Base-by-base conservation (phyloP, 345 rosid species). In the Boechera retrofracta region DNA sequence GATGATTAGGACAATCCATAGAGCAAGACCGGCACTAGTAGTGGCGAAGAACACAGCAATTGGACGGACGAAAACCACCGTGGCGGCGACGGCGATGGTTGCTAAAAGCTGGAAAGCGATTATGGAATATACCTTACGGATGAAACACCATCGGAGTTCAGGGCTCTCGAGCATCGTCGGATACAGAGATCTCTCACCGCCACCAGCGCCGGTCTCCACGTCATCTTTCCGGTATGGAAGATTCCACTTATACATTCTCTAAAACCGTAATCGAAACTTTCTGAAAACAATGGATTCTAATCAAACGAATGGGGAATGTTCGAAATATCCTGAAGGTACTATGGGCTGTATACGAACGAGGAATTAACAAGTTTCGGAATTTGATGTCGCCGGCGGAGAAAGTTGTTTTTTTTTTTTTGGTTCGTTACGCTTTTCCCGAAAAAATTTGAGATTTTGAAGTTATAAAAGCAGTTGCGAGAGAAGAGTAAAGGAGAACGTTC, bases 131-230 rank as follows among this genome's bases (percentile, higher is more conserved):
- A 90, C 84, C 42, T 92, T 92, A 6, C 98, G 83, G 36, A 92
- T 92, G 52, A 92, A 92, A 11, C 90, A 75, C 98, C 98, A 92
- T 15, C 98, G 87, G 65, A 92, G 86, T 82, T 90, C 84, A 29
- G 98, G 98, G 62, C 83, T 83, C 80, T 92, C 98, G 0, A 86
- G 76, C 98, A 92, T 90, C 90, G 78, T 78, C 68, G 98, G 98
- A 63, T 89, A 90, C 78, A 90, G 83, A 67, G 91, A 81, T 72
- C 78, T 79, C 4, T 88, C 66, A 16, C 89, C 91, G 3, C 87
- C 63, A 10, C 52, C 60, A 15, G 60, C 67, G 16, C 24, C 68
- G 1, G 82, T 51, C 75, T 92, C 98, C 83, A 86, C 76, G 80
- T 92, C 96, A 58, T 9, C 41, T 84, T 88, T 90, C 29, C 83